Evolutionary conservation across 2,329 filamentous ascomycete genomes (phyloP).

Genomic region (Diaporthe batatas): DNA sequence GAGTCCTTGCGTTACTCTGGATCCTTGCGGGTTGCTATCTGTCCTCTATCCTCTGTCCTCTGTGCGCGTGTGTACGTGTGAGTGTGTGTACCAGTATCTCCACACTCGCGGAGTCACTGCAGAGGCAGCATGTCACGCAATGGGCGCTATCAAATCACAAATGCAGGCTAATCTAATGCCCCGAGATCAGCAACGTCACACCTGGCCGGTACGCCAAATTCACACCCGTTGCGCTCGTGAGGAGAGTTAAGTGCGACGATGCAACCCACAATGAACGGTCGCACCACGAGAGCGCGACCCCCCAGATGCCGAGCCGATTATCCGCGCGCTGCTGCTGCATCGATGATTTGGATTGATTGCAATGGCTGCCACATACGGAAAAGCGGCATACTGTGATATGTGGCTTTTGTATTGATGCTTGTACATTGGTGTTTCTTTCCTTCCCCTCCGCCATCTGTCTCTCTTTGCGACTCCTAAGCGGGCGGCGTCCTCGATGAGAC

Average conservation of each 20-base stretch:
- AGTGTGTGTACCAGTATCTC: background rate
- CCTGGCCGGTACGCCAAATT: constrained; percentile 2
- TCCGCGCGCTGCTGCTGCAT: constrained; percentile 11
- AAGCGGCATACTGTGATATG: background rate
- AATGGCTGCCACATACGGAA: background rate
- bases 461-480: constrained; percentile 1
- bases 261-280: constrained; percentile 23
- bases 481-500: background rate
- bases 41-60: background rate
- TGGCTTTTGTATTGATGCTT: background rate
- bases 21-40: background rate
- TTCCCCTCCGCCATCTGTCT: background rate
- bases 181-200: constrained; percentile 30
- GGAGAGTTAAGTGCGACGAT: constrained; percentile 11
- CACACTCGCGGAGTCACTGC: background rate
- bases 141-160: constrained; percentile 5
- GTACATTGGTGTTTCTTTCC: background rate
- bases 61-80: no score
- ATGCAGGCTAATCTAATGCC: constrained; percentile 25
- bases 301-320: constrained; percentile 27
- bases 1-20: background rate
- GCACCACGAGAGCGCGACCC: constrained; percentile 7
- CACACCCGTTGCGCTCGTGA: constrained; percentile 14
- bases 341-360: constrained; percentile 8
- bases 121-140: constrained; percentile 1